Base-by-base conservation (phyloP, 2,329 filamentous ascomycete genomes). In the Paramyrothecium sp. region DNA sequence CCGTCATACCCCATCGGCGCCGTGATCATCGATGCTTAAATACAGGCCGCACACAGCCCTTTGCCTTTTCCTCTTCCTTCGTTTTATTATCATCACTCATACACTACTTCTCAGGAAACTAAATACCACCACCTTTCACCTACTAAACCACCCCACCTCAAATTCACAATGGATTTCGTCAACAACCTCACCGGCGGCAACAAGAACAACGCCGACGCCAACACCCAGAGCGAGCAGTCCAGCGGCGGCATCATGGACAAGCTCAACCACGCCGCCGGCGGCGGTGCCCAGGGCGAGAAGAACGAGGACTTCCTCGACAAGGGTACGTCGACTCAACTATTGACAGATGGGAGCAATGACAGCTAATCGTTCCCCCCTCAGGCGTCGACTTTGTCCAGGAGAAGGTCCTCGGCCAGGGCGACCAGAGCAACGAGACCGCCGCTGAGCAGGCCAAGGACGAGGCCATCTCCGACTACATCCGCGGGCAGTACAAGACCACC, bases 251-350 rank as follows among this genome's bases (percentile, higher is more conserved):
- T 92, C 62, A 81, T 85, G 70, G 82, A 88, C 75, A 91, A 90
- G 78, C 54, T 93, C 58, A 91, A 94, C 78, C 70, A 75, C 57
- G 80, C 87, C 63, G 89, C 88, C 20, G 91, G 91, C 38, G 91
- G 91, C 54, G 91, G 91, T 41, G 75, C 75, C 34, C 78, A 90
- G 73, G 86, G 88, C 69, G 91, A 94, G 82, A 88, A 91, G 83
- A 89, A 92, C 65, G 90, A 95, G 73, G 90, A 94, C 68, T 76
- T 73, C n/a, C 83, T 95, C 54, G 91, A 95, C 77, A 95, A 95
- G 78, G 88, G 90, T 91, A 60, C 22, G 59, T n/a, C n/a, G n/a
- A n/a, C n/a, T n/a, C n/a, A n/a, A n/a, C n/a, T n/a, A n/a, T n/a
- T n/a, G n/a, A n/a, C n/a, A n/a, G n/a, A n/a, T n/a, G n/a, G n/a